Evolutionary conservation across 768 basidiomycete species (phyloP), one percentile per base, ranked within the genome.

Genomic region (Tephrocybe rancida): DNA sequence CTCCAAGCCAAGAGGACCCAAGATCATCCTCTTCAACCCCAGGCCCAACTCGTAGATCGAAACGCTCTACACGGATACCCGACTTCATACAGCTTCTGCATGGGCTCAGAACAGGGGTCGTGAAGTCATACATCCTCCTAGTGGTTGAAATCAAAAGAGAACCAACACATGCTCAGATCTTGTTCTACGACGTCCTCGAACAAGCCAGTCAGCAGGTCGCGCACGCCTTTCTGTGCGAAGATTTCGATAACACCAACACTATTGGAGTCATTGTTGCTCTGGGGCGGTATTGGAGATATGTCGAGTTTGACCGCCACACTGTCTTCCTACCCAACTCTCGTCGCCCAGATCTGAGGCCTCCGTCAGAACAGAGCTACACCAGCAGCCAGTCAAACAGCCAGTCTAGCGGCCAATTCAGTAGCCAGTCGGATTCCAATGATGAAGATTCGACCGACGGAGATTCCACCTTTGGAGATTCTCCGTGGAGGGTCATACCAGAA

Each of bases 211-310:
- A 30, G 21, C 49, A 50, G 29, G 49, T 27, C 6, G 32, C 13
- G 10, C 49, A 50, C 13, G 49, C 49, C 21, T 50, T 50, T n/a
- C 25, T 10, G 13, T 21, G 39, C 9, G n/a, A 9, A 11, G 41
- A 34, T 10, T 30, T 42, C 18, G 5, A 6, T 9, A 26, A 32
- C 10, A n/a, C 43, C 41, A 27, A 21, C 1, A 34, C 11, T 1
- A 30, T 50, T 32, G 49, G 49, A 2, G 49, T 32, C 18, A 50
- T 50, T 3, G 27, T 50, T 21, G 49, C 39, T 13, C 39, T 50
- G 3, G 49, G 49, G 18, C 25, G 16, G 5, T 30, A 22, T 32
- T 50, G 49, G 48, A 11, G 22, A 42, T 50, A 50, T n/a, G 16
- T 38, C 1, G 39, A 50, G 26, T 50, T 27, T 14, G 19, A n/a